Conservation (phyloP, 1,284 basidiomycete genomes). For the Porogramme epimiltina region DNA sequence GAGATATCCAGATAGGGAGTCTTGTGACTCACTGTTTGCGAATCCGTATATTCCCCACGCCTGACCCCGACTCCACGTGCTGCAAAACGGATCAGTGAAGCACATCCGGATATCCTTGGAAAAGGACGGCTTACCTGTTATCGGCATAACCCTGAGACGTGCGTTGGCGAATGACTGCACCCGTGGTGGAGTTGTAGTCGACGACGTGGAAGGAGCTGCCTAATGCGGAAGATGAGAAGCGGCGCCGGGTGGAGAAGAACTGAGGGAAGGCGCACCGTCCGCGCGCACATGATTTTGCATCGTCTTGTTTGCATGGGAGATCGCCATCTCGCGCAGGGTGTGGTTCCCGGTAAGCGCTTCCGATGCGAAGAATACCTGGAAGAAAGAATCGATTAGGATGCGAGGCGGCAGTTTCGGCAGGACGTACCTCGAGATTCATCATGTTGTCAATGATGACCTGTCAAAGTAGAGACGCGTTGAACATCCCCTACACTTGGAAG, state of each 20-base stretch:
- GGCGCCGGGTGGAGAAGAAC: background rate
- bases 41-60: constrained; percentile 74
- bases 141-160: constrained; percentile 67
- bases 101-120: too few species aligned
- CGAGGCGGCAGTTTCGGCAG: background rate
- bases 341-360: constrained; percentile 57
- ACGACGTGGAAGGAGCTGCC: constrained; percentile 70
- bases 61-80: constrained; percentile 74
- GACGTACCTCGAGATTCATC: constrained; percentile 66
- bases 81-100: constrained; percentile 25
- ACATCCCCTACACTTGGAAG: background rate
- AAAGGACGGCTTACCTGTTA: constrained; percentile 37
- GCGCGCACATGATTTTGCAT: constrained; percentile 64
- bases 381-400: background rate
- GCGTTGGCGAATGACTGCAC: constrained; percentile 52
- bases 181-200: constrained; percentile 66
- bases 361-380: constrained; percentile 54
- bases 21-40: constrained; percentile 54
- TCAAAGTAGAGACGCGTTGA: background rate
- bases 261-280: constrained; percentile 46
- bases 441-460: constrained; percentile 79
- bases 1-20: background rate
- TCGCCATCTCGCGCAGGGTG: constrained; percentile 60
- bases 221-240: constrained; percentile 21
- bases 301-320: constrained; percentile 65